phyloP scores from a whole-genome alignment of 2,329 filamentous ascomycete species.

The Neurospora sp. region DNA sequence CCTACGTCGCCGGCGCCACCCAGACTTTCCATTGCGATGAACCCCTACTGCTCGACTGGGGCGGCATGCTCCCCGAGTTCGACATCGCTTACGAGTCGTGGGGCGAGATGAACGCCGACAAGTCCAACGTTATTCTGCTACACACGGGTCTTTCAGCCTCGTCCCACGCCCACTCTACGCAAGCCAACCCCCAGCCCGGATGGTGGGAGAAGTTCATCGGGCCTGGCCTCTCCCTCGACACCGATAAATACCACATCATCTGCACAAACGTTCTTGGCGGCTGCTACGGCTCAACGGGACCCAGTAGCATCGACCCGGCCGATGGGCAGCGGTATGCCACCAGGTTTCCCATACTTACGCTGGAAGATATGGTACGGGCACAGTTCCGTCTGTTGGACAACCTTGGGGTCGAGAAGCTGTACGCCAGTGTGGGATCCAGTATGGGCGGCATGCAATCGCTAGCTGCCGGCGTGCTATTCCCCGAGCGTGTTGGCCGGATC shows the following conservation, averaged over 20 bases:
- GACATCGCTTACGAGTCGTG: slow-evolving; percentile 90
- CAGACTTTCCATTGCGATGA: slow-evolving; percentile 64
- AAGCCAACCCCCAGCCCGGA: slow-evolving; percentile 72
- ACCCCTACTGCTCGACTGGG: slow-evolving; percentile 84
- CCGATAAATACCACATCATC: slow-evolving; percentile 82
- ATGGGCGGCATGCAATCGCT: slow-evolving; percentile 99
- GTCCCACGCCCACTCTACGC: slow-evolving; percentile 91
- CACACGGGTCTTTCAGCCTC: slow-evolving; percentile 96
- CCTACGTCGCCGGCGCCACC: slow-evolving; percentile 85
- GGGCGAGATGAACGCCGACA: slow-evolving; percentile 71
- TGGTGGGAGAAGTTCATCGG: slow-evolving; percentile 99
- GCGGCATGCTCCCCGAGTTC: slow-evolving; percentile 81
- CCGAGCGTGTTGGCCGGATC: slow-evolving; percentile 69
- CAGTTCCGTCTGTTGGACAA: slow-evolving; percentile 83
- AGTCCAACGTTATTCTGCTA: slow-evolving; percentile 80
- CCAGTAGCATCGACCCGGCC: slow-evolving; percentile 76
- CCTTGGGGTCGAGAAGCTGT: slow-evolving; percentile 66
- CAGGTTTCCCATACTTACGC: slow-evolving; percentile 86
- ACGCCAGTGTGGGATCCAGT: slow-evolving; percentile 88
- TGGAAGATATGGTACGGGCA: slow-evolving; percentile 95
- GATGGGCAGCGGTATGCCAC: slow-evolving; percentile 87
- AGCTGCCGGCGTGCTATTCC: slow-evolving; percentile 75
- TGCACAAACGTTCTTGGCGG: slow-evolving; percentile 96
- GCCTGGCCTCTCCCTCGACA: slow-evolving; percentile 74
- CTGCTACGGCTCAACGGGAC: slow-evolving; percentile 92